phyloP scores from a whole-genome alignment of 169 alveolate species.

The Cryptosporidium tyzzeri region DNA sequence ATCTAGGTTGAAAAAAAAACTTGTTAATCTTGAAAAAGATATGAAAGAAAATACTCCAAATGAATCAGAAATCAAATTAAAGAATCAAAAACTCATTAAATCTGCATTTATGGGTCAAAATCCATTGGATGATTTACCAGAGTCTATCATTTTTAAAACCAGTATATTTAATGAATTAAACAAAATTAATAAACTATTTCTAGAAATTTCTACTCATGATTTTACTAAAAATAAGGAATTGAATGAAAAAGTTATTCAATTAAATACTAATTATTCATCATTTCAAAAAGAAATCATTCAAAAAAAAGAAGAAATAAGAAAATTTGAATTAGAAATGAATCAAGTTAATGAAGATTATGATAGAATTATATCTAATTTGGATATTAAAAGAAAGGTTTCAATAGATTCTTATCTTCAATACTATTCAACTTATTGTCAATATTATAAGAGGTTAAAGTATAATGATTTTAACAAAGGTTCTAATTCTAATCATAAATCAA shows the following conservation, averaged over 20 bases:
- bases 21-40: not conserved
- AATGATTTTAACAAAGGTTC: not conserved
- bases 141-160: not conserved
- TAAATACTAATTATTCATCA: not conserved
- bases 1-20: not conserved
- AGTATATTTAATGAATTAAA: slow-evolving; percentile 10
- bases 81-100: slow-evolving; percentile 6
- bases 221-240: not conserved
- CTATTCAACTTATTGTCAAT: slow-evolving; percentile 53
- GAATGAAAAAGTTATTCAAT: not conserved
- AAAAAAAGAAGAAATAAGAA: slow-evolving; percentile 19
- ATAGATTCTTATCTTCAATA: slow-evolving; percentile 40
- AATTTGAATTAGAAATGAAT: not conserved
- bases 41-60: slow-evolving; percentile 9
- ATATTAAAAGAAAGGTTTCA: slow-evolving; percentile 1
- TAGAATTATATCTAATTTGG: not conserved
- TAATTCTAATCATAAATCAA: not conserved
- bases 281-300: slow-evolving; percentile 8
- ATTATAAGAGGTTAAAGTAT: not conserved
- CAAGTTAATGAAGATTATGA: slow-evolving; percentile 18
- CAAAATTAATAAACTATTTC: not conserved
- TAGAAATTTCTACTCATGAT: slow-evolving; percentile 16
- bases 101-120: slow-evolving; percentile 15
- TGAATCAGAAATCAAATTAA: not conserved
- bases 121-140: not conserved